These are phyloP conservation scores for Tetracladium maxilliforme DNA, from an alignment of 2,329 filamentous ascomycete genomes.

Conservation along the genomic window DNA sequence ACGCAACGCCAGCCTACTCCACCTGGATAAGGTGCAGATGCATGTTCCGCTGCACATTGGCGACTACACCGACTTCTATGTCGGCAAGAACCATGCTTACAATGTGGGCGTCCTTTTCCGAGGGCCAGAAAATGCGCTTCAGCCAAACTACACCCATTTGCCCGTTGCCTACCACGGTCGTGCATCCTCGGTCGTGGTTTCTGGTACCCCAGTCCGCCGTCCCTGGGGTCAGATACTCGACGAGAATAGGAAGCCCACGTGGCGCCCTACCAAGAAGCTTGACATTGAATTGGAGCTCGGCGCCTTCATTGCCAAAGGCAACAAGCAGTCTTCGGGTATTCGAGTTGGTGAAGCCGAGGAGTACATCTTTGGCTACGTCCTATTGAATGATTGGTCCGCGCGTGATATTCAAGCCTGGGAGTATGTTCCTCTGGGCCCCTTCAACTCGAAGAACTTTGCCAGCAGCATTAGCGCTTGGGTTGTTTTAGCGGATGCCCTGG, in stretches of 20 bases:
- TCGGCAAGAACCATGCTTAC: conserved; percentile 64
- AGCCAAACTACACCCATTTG: conserved; percentile 67
- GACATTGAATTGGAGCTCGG: conserved; percentile 68
- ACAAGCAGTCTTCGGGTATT: conserved; percentile 46
- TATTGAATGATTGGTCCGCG: conserved; percentile 75
- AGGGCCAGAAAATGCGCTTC: conserved; percentile 51
- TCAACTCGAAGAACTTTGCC: conserved; percentile 67
- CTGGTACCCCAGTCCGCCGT: conserved; percentile 52
- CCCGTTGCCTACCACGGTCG: conserved; percentile 68
- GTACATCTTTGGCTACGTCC: conserved; percentile 58
- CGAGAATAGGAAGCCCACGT: conserved; percentile 40
- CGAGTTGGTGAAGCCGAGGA: conserved; percentile 47
- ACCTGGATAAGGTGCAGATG: conserved; percentile 29
- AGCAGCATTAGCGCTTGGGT: conserved; percentile 66
- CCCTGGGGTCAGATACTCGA: conserved; percentile 58
- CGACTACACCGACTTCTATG: conserved; percentile 59
- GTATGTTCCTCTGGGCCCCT: conserved; percentile 63
- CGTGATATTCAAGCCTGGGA: conserved; percentile 70
- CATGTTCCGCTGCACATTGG: conserved; percentile 52
- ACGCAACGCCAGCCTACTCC: conserved; percentile 1
- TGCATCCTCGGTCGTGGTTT: conserved; percentile 57
- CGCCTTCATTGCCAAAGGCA: conserved; percentile 50
- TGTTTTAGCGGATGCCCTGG: conserved; percentile 57
- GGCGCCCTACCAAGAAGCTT: conserved; percentile 45
- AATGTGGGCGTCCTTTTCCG: conserved; percentile 53